Evolutionary conservation across 306 rosid genomes (phyloP).

Genomic region (Lathyrus aphaca): DNA sequence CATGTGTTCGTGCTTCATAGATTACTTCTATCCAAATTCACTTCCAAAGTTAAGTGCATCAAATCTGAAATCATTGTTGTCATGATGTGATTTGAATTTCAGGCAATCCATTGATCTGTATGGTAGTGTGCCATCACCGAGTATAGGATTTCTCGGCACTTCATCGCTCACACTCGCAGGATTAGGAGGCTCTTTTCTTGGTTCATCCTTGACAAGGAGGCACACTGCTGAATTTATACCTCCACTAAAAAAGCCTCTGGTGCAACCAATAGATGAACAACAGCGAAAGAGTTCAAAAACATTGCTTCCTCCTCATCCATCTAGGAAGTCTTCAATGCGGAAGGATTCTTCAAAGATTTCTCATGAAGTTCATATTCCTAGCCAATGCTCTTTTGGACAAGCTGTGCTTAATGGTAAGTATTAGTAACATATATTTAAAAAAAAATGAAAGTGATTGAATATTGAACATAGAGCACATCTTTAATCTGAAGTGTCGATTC

Average conservation of each 20-base stretch:
- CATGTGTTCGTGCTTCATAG: no score
- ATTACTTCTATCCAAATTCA: background rate
- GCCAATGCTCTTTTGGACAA: slow-evolving; percentile 75
- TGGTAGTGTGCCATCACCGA: slow-evolving; percentile 84
- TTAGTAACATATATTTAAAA: no score
- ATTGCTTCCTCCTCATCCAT: slow-evolving; percentile 52
- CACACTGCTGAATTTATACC: slow-evolving; percentile 64
- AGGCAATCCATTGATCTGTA: slow-evolving; percentile 96
- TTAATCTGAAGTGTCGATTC: background rate
- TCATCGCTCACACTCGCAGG: slow-evolving; percentile 63
- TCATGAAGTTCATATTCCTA: slow-evolving; percentile 66
- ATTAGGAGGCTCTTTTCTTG: slow-evolving; percentile 77
- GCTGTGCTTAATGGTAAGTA: slow-evolving; percentile 80
- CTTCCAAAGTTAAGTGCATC: background rate
- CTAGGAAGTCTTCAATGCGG: slow-evolving; percentile 52
- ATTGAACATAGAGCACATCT: background rate
- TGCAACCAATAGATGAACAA: slow-evolving; percentile 47
- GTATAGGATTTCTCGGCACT: slow-evolving; percentile 75
- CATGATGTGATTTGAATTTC: slow-evolving; percentile 36
- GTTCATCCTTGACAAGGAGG: slow-evolving; percentile 70
- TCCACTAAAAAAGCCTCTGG: slow-evolving; percentile 51
- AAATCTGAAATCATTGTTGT: slow-evolving; percentile 15
- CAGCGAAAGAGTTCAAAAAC: slow-evolving; percentile 46
- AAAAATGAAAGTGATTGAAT: no score
- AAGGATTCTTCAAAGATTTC: slow-evolving; percentile 57